Evolutionary conservation across 164 flowering plant genomes (phyloP), one percentile per base, ranked within the genome.

Genomic region (Tinospora cordifolia): DNA sequence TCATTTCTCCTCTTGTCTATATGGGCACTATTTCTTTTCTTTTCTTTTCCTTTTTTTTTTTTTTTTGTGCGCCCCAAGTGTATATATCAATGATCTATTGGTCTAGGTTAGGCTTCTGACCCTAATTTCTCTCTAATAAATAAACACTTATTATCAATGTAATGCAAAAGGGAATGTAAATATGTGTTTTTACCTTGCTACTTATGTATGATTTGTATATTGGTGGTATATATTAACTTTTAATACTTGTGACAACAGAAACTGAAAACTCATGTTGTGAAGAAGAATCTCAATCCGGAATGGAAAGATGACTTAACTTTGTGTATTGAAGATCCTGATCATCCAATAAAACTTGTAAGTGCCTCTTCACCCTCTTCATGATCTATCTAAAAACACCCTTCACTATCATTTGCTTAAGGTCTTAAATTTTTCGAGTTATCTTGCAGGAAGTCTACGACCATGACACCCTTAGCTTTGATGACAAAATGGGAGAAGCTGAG

Each of bases 301-400:
- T 93, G 98, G 98, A 83, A 93, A 68, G 98, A 91, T 41, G 89
- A 90, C 12, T 79, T 93, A 7, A 93, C 97, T 24, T 85, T 93
- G 24, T 79, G 89, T 30, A 62, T 93, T 72, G 15, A 75, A 9
- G 89, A 91, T 46, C 82, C 92, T 39, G 79, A 51, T 74, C 72
- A 75, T 44, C 89, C 94, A 10, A 27, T 93, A 66, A 81, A 72
- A 72, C 75, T 93, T 67, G 96, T 90, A 83, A 79, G 91, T 54
- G n/a, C n/a, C 36, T 30, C 36, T 30, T 30, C 3, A 30, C 4
- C 36, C 4, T 17, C 1, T 17, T n/a, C 59, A 17, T 51, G n/a
- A 49, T 44, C 47, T 44, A 3, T 14, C 30, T 25, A 62, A 22
- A 24, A 30, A n/a, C 62, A 58, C 21, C 21, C 11, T 22, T 58